Evolutionary conservation across 1,284 basidiomycete species (phyloP).

Genomic region (Moesziomyces parantarcticus): DNA sequence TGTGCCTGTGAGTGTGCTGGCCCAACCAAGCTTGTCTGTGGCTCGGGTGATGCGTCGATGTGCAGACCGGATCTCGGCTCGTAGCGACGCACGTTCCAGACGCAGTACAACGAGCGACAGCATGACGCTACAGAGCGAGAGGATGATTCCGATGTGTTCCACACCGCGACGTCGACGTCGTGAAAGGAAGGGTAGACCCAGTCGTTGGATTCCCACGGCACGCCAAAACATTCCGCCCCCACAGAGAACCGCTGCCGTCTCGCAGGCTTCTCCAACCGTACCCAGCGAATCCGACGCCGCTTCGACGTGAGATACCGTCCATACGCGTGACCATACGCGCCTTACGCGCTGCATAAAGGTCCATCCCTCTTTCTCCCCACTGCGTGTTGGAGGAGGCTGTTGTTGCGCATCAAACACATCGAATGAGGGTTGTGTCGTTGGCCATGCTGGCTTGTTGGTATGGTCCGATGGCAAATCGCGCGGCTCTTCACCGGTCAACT

Average conservation of each 20-base stretch:
- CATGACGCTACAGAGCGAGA: constrained; percentile 44
- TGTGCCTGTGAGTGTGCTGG: constrained; percentile 21
- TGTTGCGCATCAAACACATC: constrained; percentile 1
- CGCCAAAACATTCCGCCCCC: constrained; percentile 58
- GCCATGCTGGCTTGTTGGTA: constrained; percentile 10
- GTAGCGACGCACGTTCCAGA: constrained; percentile 15
- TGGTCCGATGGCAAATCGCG: constrained; percentile 14
- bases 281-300: constrained; percentile 18
- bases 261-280: constrained; percentile 50
- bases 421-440: constrained; percentile 20
- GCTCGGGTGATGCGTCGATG: constrained; percentile 42
- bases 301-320: constrained; percentile 10
- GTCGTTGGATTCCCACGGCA: constrained; percentile 42
- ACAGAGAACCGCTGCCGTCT: constrained; percentile 47
- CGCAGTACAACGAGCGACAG: constrained; percentile 27
- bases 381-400: no score
- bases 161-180: constrained; percentile 49
- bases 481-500: constrained; percentile 31
- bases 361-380: no score
- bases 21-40: constrained; percentile 46
- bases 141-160: constrained; percentile 52
- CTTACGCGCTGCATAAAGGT: not conserved
- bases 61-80: constrained; percentile 27
- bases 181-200: constrained; percentile 29
- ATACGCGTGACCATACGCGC: constrained; percentile 12